Conservation (phyloP, 2,329 filamentous ascomycete species). For the Cercospora zeae-maydis region DNA sequence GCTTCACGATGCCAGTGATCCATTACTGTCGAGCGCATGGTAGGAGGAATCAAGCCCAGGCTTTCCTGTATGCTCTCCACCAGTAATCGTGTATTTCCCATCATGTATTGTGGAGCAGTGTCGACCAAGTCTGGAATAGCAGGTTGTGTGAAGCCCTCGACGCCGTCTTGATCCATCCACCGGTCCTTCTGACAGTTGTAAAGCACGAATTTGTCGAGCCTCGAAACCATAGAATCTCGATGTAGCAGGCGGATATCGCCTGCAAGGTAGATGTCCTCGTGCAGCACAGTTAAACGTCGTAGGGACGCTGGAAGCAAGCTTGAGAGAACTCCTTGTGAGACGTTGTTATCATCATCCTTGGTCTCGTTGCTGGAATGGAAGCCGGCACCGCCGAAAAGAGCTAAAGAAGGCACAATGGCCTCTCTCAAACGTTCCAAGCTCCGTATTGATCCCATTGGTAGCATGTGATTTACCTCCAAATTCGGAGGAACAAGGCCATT, state of each 20-base stretch:
- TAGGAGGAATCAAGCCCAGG: neutral
- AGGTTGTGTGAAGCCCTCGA: neutral
- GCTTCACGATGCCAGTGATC: constrained; percentile 2
- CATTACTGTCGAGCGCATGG: neutral
- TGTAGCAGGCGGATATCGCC: neutral
- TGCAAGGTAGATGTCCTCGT: constrained; percentile 6
- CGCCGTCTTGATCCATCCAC: constrained; percentile 1
- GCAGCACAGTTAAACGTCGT: neutral
- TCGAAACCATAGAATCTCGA: neutral
- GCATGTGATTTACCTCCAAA: neutral
- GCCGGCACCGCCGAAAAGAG: neutral
- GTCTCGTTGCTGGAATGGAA: neutral
- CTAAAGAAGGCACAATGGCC: neutral
- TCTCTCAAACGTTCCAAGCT: neutral
- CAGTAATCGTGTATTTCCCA: neutral
- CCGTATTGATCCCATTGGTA: neutral
- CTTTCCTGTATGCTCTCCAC: neutral
- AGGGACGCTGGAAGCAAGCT: neutral
- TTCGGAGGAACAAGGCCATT: neutral
- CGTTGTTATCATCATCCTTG: neutral
- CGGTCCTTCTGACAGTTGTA: constrained; percentile 6
- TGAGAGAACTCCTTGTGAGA: neutral
- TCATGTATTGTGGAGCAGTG: neutral
- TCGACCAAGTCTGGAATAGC: neutral
- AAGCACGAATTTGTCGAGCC: neutral